These are phyloP conservation scores for Aspergillus niger DNA, from an alignment of 2,329 filamentous ascomycete genomes.

Conservation along the genomic window DNA sequence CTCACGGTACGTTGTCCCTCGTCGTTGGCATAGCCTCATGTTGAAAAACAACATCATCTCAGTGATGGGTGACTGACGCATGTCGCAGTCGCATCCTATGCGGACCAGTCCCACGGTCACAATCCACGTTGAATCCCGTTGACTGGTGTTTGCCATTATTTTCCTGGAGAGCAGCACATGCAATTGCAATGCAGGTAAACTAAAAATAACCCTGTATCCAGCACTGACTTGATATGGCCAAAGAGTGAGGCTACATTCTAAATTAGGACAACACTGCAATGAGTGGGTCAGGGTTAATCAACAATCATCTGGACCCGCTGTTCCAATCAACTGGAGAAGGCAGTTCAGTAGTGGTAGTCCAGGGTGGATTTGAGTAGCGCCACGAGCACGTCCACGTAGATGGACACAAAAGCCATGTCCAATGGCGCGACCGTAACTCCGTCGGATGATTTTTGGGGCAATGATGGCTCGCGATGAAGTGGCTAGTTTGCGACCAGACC, in stretches of 20 bases:
- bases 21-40: too few species aligned
- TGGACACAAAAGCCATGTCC: not conserved
- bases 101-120: too few species aligned
- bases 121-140: too few species aligned
- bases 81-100: too few species aligned
- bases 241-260: not conserved
- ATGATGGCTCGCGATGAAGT: conserved; percentile 4
- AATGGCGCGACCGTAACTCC: not conserved
- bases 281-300: not conserved
- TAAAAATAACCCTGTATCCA: not conserved
- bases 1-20: too few species aligned
- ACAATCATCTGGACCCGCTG: not conserved
- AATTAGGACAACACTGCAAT: not conserved
- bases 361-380: not conserved
- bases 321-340: not conserved
- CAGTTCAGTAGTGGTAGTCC: not conserved
- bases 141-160: too few species aligned
- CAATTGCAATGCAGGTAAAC: too few species aligned
- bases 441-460: conserved; percentile 4
- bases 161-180: too few species aligned
- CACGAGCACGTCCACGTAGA: not conserved
- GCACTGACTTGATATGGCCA: not conserved
- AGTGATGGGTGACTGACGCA: too few species aligned
- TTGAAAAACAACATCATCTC: too few species aligned
- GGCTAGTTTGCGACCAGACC: conserved; percentile 11